Evolutionary conservation across 2,329 filamentous ascomycete species (phyloP), one percentile per base, ranked within the genome.

Genomic region (Hysterium pulicare): DNA sequence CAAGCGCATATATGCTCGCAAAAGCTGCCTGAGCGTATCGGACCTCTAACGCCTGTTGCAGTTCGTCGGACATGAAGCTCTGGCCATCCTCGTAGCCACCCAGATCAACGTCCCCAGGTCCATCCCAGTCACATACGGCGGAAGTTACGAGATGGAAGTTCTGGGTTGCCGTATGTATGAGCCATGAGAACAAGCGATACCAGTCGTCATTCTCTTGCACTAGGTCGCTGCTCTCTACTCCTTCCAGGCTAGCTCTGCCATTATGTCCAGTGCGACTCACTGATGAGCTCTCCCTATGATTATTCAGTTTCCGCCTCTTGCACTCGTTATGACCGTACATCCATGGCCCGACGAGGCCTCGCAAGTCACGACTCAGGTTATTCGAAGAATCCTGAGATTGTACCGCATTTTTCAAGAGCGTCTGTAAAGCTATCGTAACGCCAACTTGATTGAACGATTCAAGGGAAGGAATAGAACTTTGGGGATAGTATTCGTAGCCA

Each of bases 291-390:
- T 55, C 48, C 19, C 50, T 54, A 13, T 61, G 53, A 13, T 53
- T 53, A 38, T 69, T 68, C 11, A 77, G 57, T 50, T 69, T 77
- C 43, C 61, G 67, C 48, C 67, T 61, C 46, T 75, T 77, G 71
- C 83, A 82, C 41, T 83, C 77, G 16, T 67, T 74, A 38, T 81
- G 74, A 34, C 81, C 81, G 55, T 85, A 82, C 37, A 90, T 70
- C 86, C 86, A 91, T 2, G 87, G 86, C 0, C 82, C 83, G 38
- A 90, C 69, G 28, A 90, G 59, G 0, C 82, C 79, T 48, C 79
- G 78, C 42, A 90, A 58, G 57, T 90, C 85, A 43, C 84, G 77
- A 1, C 79, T 81, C 36, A 83, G 49, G 41, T 56, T 46, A 59
- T 28, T 71, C 60, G 1, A 50, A 20, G 20, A 35, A 15, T 42